Evolutionary conservation across 768 basidiomycete species (phyloP).

Genomic region (Rhodotorula kratochvilovae): DNA sequence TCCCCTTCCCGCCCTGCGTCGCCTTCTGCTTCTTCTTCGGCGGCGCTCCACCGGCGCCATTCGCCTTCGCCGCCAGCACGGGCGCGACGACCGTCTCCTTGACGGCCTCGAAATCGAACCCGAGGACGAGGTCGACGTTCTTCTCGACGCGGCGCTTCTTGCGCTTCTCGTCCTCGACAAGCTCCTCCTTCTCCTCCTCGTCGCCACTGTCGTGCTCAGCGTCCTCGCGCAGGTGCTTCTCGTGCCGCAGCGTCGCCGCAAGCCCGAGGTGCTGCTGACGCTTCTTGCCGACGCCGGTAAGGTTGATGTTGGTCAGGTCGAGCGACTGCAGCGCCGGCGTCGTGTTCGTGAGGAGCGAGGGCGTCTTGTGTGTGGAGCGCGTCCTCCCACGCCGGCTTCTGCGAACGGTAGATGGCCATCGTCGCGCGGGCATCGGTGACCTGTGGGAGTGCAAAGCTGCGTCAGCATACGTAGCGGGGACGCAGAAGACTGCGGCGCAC

Average conservation of each 20-base stretch:
- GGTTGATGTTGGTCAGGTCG: constrained; percentile 20
- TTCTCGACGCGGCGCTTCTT: constrained; percentile 31
- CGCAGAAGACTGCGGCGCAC: constrained; percentile 53
- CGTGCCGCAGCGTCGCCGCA: constrained; percentile 25
- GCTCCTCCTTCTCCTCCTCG: constrained; percentile 17
- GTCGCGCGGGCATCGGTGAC: constrained; percentile 89
- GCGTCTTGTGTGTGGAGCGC: constrained; percentile 46
- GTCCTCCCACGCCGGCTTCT: constrained; percentile 80
- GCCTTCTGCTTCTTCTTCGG: constrained; percentile 26
- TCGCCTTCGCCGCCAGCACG: not conserved
- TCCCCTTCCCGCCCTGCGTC: not conserved
- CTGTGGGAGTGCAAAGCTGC: constrained; percentile 49
- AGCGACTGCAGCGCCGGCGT: constrained; percentile 15
- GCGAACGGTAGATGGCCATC: constrained; percentile 83
- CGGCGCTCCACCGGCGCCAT: not conserved
- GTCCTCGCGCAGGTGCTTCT: constrained; percentile 10
- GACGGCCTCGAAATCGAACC: constrained; percentile 28
- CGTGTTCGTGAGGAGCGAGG: constrained; percentile 40
- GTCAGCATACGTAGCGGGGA: no score
- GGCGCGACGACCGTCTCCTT: not conserved
- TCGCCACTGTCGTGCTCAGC: not conserved
- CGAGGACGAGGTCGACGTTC: constrained; percentile 35
- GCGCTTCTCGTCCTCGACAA: constrained; percentile 20
- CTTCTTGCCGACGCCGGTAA: constrained; percentile 31
- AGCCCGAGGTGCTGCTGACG: constrained; percentile 23